phyloP scores from a whole-genome alignment of 108 stramenopile genomes.

The Skeletonema tropicum region DNA sequence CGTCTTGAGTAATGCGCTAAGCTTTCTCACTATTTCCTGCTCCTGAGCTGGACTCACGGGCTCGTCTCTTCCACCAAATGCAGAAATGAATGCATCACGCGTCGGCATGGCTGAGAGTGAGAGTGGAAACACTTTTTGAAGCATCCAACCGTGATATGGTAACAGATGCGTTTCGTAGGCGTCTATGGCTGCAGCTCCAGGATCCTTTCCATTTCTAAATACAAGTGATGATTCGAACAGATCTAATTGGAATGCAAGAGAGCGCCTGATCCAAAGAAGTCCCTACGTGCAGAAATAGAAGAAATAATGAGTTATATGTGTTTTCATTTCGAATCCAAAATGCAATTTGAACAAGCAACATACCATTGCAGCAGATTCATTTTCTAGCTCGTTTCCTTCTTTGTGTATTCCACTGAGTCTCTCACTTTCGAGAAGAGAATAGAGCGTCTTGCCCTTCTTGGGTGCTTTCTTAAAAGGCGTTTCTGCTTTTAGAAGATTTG shows the following conservation, averaged over 20 bases:
- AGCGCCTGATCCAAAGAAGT: conserved; percentile 8
- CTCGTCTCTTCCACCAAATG: conserved; percentile 50
- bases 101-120: conserved; percentile 36
- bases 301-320: background rate
- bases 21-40: conserved; percentile 33
- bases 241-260: conserved; percentile 6
- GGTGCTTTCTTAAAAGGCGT: conserved; percentile 22
- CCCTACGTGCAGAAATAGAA: background rate
- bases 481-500: conserved; percentile 58
- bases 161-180: conserved; percentile 14
- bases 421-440: conserved; percentile 28
- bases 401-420: conserved; percentile 8
- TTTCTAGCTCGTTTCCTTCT: conserved; percentile 1
- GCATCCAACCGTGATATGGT: conserved; percentile 37
- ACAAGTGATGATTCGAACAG: conserved; percentile 6
- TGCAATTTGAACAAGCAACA: background rate
- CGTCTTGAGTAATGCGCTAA: conserved; percentile 23
- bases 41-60: conserved; percentile 32
- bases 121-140: conserved; percentile 41
- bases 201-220: background rate
- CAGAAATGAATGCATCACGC: conserved; percentile 30
- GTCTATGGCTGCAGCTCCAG: conserved; percentile 15
- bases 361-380: conserved; percentile 11
- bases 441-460: conserved; percentile 22
- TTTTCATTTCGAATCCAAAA: background rate